These are phyloP conservation scores for Protomyces pachydermus DNA, from an alignment of 1,139 yeast species.

Conservation along the genomic window DNA sequence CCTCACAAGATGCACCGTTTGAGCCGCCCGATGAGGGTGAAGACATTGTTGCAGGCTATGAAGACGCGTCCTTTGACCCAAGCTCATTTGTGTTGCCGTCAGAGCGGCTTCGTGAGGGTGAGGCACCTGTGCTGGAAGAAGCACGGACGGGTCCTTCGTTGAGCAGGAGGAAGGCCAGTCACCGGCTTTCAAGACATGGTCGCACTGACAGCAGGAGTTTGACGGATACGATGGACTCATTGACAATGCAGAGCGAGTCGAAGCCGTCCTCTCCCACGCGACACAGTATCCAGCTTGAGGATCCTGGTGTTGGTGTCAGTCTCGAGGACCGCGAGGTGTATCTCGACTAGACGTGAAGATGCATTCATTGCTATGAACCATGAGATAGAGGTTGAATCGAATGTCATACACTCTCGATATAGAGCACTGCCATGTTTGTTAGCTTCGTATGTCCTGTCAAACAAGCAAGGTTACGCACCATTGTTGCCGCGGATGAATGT, in stretches of 20 bases:
- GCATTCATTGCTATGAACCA: neutral
- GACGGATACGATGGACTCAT: neutral
- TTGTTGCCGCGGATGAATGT: constrained; percentile 93
- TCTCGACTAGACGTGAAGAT: neutral
- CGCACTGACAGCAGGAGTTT: constrained; percentile 1
- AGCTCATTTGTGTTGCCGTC: neutral
- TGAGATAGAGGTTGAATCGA: no score
- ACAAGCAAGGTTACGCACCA: constrained; percentile 44
- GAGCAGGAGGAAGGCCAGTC: constrained; percentile 1
- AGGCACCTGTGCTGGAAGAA: neutral
- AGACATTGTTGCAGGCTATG: neutral
- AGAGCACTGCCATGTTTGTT: neutral
- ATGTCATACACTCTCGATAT: neutral
- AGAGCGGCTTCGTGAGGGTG: neutral
- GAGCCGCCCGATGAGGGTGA: neutral
- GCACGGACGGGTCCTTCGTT: neutral
- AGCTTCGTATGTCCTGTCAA: neutral
- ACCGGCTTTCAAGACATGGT: constrained; percentile 13
- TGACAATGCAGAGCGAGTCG: neutral
- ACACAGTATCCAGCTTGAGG: neutral
- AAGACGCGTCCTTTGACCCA: neutral
- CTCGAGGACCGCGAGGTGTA: constrained; percentile 18
- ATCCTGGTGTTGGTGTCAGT: constrained; percentile 12
- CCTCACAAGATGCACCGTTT: neutral
- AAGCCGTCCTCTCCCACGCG: neutral